phyloP scores from a whole-genome alignment of 352 stramenopile genomes.

The Phytopythium vexans region DNA sequence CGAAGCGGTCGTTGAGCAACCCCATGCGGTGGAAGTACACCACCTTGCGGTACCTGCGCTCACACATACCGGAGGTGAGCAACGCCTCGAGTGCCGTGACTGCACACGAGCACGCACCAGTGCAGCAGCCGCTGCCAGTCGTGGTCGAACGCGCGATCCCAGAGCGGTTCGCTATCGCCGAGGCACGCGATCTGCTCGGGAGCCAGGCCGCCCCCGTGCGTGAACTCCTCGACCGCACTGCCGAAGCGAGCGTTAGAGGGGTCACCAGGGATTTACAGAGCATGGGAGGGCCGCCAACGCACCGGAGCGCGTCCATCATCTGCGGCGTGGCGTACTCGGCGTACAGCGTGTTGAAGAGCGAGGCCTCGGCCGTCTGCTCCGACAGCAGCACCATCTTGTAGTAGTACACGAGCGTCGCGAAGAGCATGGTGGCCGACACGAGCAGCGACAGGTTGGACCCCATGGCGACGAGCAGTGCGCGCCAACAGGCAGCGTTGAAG shows the following conservation, averaged over 20 bases:
- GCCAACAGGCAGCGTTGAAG: too few relatives aligned
- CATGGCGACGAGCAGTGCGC: too few relatives aligned
- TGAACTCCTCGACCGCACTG: constrained; percentile 63
- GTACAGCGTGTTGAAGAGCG: constrained; percentile 77
- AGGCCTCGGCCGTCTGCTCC: constrained; percentile 63
- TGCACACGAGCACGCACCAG: constrained; percentile 29
- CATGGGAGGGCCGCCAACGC: constrained; percentile 5
- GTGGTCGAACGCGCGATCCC: constrained; percentile 51
- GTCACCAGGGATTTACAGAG: too few relatives aligned
- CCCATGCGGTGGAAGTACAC: constrained; percentile 73
- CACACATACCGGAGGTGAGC: not conserved
- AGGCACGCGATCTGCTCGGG: constrained; percentile 46
- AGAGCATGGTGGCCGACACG: constrained; percentile 53
- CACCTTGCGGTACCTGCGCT: constrained; percentile 61
- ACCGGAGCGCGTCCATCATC: constrained; percentile 58
- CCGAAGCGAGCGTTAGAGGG: not conserved
- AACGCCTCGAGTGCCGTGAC: not conserved
- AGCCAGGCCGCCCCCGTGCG: constrained; percentile 26
- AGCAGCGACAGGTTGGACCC: constrained; percentile 43
- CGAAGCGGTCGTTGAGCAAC: constrained; percentile 64
- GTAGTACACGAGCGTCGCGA: constrained; percentile 63
- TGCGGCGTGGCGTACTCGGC: constrained; percentile 60
- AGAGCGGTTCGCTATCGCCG: constrained; percentile 30
- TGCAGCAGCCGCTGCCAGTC: constrained; percentile 64
- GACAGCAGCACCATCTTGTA: constrained; percentile 74